Percentiles rank a stretch among this genome's conserved stretches.
Evolutionary conservation across 1,284 basidiomycete genomes (phyloP).

Genomic region (Ganoderma boninense): DNA sequence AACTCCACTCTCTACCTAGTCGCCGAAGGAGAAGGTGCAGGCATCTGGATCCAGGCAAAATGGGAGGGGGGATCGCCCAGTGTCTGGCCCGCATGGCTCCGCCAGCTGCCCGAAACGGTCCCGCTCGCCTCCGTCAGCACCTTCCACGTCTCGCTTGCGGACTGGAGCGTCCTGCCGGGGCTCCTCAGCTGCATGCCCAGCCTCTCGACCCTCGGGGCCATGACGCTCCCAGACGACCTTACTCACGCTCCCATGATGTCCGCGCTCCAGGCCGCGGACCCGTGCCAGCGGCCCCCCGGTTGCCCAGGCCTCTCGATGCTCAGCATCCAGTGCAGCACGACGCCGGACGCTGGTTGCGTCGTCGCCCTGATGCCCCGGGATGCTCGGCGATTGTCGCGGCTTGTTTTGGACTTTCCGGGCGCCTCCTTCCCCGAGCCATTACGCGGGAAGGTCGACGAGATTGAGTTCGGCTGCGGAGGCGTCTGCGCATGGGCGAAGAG

Average conservation of each 20-base stretch:
- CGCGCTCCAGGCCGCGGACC: background rate
- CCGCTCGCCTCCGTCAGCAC: slow-evolving; percentile 7
- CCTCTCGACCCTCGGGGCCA: slow-evolving; percentile 15
- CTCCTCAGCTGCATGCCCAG: slow-evolving; percentile 14
- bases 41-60: slow-evolving; percentile 22
- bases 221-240: slow-evolving; percentile 12
- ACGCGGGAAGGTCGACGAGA: slow-evolving; percentile 4
- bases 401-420: slow-evolving; percentile 15
- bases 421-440: background rate
- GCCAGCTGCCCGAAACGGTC: slow-evolving; percentile 10
- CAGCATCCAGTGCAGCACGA: slow-evolving; percentile 12
- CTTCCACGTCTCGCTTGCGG: slow-evolving; percentile 14
- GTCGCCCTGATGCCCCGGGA: background rate
- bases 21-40: slow-evolving; percentile 13
- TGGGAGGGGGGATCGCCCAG: slow-evolving; percentile 17
- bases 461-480: slow-evolving; percentile 17
- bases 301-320: slow-evolving; percentile 18
- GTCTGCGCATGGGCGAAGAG: slow-evolving; percentile 16
- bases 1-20: slow-evolving; percentile 14
- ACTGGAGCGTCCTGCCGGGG: slow-evolving; percentile 18
- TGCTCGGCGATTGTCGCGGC: slow-evolving; percentile 6
- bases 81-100: slow-evolving; percentile 18
- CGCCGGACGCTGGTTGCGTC: background rate
- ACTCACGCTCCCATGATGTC: slow-evolving; percentile 2
- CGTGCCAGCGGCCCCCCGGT: background rate